Base-by-base conservation (phyloP, 257 asterid genomes). In the Paraleonurus japonicus region DNA sequence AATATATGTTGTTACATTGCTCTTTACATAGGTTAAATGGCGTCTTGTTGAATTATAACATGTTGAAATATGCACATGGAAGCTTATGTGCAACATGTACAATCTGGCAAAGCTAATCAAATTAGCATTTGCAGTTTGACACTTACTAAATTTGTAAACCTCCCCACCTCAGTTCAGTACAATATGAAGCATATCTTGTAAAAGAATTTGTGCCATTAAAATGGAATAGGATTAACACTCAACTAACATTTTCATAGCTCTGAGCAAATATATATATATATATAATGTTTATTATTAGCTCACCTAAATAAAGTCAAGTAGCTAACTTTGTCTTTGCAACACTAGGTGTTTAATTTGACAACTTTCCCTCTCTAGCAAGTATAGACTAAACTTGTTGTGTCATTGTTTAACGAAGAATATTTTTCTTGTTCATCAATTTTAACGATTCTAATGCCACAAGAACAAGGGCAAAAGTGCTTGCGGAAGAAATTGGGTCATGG, bases 401-500 rank as follows among this genome's bases (percentile, higher is more conserved):
- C 22, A 47, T 67, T 61, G 4, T n/a, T 41, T 43, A 43, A 43
- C 4, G 51, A 61, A 77, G 50, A 74, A 27, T 57, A 54, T 28
- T 16, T n/a, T 47, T 64, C 53, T 45, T 50, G 55, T 45, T 27
- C 65, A 54, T 67, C 33, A 59, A 73, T 20, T 22, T 45, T 69
- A 71, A 74, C 41, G 17, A 13, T 30, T 90, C 97, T 74, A 83
- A 85, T 86, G 85, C 85, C 68, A 86, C 95, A 43, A 87, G 78
- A 81, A 80, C 79, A 23, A 83, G 96, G 81, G 96, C 96, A 50
- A 94, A 78, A 85, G 85, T 91, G 73, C 90, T 91, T 75, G 89
- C 96, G 1, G 93, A 91, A 70, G 99, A 94, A 89, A 83, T 91
- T 45, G 99, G 99, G 62, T 83, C 99, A 23, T 90, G 99, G 99